These are phyloP conservation scores for Botryotinia convoluta DNA, from an alignment of 2,329 filamentous ascomycete species.

Conservation along the genomic window DNA sequence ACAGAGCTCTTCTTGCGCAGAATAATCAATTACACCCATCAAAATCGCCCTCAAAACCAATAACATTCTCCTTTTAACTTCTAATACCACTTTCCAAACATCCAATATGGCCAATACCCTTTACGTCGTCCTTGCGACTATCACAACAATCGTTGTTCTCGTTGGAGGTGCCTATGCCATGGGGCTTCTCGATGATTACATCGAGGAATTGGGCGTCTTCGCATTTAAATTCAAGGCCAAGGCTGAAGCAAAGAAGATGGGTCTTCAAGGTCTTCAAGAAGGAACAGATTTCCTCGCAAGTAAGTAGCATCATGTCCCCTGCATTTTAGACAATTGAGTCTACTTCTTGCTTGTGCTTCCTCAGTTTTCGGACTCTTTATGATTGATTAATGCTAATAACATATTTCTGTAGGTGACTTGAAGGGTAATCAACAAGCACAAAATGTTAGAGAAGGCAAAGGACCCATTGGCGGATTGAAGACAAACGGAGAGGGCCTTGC, in stretches of 20 bases:
- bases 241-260: slow-evolving; percentile 43
- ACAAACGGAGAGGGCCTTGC: slow-evolving; percentile 16
- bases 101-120: slow-evolving; percentile 24
- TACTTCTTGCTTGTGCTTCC: neutral
- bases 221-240: slow-evolving; percentile 44
- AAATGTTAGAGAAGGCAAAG: slow-evolving; percentile 33
- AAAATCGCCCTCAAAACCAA: neutral
- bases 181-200: slow-evolving; percentile 41
- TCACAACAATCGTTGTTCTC: slow-evolving; percentile 37
- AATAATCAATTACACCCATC: neutral
- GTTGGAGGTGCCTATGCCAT: slow-evolving; percentile 41
- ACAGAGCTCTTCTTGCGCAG: neutral
- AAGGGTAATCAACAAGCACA: slow-evolving; percentile 41
- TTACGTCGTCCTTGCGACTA: slow-evolving; percentile 36
- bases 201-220: slow-evolving; percentile 41
- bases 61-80: neutral
- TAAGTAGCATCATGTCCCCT: slow-evolving; percentile 26
- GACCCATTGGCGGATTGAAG: slow-evolving; percentile 30
- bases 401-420: slow-evolving; percentile 35
- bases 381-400: neutral
- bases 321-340: neutral
- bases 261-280: slow-evolving; percentile 42
- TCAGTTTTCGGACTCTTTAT: neutral
- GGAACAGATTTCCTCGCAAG: slow-evolving; percentile 42
- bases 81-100: neutral